Evolutionary conservation across 352 stramenopile genomes (phyloP).

Genomic region (Phytophthora pinifolia): DNA sequence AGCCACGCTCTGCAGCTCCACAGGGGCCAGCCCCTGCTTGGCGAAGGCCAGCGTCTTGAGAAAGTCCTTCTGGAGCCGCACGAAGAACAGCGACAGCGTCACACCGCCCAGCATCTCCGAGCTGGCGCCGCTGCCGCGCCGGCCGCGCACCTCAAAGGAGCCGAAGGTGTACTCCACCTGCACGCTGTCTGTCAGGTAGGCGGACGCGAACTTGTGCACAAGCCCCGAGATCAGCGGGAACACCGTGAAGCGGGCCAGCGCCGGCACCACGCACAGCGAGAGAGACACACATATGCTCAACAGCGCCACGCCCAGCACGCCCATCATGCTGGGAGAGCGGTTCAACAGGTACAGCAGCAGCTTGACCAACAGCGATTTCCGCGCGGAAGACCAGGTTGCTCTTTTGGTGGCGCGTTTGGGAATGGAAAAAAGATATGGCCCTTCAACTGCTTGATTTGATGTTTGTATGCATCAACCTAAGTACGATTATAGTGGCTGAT

Average conservation of each 20-base stretch:
- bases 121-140: constrained; percentile 5
- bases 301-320: constrained; percentile 48
- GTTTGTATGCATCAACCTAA: not conserved
- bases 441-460: constrained; percentile 9
- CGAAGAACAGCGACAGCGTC: constrained; percentile 54
- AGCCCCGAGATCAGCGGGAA: constrained; percentile 60
- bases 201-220: constrained; percentile 51
- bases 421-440: constrained; percentile 14
- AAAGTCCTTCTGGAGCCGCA: constrained; percentile 52
- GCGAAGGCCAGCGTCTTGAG: constrained; percentile 57
- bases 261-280: constrained; percentile 63
- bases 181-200: constrained; percentile 56
- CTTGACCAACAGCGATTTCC: constrained; percentile 16
- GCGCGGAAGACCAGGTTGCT: constrained; percentile 11
- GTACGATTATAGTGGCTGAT: no score
- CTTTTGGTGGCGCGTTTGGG: constrained; percentile 8
- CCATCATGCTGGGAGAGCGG: constrained; percentile 39
- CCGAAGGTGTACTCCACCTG: constrained; percentile 53
- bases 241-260: constrained; percentile 52
- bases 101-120: constrained; percentile 38
- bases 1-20: constrained; percentile 37
- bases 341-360: constrained; percentile 34
- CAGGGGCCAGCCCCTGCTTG: constrained; percentile 54
- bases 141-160: constrained; percentile 39
- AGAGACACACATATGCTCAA: constrained; percentile 58